Percentiles rank a stretch among this genome's conserved stretches.
These are phyloP conservation scores for Linnemannia elongata DNA, from an alignment of 192 early-diverging fungal genomes.

Conservation along the genomic window DNA sequence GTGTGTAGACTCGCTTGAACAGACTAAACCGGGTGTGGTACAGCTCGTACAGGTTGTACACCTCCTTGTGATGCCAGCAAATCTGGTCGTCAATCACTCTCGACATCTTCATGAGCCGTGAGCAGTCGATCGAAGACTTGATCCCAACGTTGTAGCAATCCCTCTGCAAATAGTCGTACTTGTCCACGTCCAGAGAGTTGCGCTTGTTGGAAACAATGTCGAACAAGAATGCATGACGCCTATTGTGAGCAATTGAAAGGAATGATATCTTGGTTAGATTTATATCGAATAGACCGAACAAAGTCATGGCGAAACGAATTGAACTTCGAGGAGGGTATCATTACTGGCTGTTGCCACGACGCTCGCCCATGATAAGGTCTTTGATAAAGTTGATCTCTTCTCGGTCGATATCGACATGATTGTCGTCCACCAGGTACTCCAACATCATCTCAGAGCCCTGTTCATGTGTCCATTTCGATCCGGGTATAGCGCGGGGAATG, in stretches of 20 bases:
- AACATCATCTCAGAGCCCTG: conserved; percentile 90
- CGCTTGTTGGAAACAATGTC: conserved; percentile 97
- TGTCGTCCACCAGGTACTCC: conserved; percentile 80
- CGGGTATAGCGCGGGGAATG: conserved; percentile 76
- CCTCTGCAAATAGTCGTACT: conserved; percentile 85
- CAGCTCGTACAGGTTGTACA: conserved; percentile 88
- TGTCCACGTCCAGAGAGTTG: conserved; percentile 96
- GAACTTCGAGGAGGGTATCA: background rate
- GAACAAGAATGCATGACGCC: conserved; percentile 80
- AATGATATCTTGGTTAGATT: background rate
- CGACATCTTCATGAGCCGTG: conserved; percentile 81
- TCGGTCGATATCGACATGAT: conserved; percentile 75
- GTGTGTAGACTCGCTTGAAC: conserved; percentile 90
- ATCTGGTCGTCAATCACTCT: conserved; percentile 93
- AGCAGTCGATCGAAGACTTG: conserved; percentile 62
- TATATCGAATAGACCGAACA: background rate
- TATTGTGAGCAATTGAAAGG: background rate
- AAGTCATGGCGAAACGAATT: background rate
- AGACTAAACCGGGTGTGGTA: conserved; percentile 86
- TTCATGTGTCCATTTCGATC: conserved; percentile 78
- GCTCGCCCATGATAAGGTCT: conserved; percentile 76
- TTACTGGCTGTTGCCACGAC: conserved; percentile 59
- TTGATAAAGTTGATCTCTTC: conserved; percentile 76
- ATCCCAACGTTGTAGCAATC: conserved; percentile 88
- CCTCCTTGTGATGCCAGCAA: conserved; percentile 91